A percentile compares a stretch with the other conserved stretches of the same genome.
phyloP scores from a whole-genome alignment of 108 stramenopile genomes.

The Epithemia pelagica region DNA sequence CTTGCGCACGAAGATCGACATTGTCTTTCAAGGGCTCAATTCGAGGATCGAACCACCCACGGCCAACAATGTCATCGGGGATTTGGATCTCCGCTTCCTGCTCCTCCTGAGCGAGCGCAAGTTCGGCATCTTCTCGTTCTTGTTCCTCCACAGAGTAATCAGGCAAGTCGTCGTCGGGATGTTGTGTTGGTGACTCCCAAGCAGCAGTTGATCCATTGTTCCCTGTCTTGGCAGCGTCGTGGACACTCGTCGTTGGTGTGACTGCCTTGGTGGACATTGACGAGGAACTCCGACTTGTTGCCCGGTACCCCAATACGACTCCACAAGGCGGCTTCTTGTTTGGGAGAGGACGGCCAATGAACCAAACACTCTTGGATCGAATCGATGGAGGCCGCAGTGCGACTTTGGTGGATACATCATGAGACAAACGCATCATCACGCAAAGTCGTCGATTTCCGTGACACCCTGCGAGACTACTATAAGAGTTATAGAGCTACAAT shows the following conservation, averaged over 20 bases:
- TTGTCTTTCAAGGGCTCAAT: slow-evolving; percentile 29
- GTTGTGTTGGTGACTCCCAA: slow-evolving; percentile 3
- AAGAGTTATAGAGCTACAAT: too few species aligned
- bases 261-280: not conserved
- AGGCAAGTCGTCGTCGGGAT: slow-evolving; percentile 2
- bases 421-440: too few species aligned
- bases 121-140: slow-evolving; percentile 4
- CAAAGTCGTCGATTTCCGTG: too few species aligned
- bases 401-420: too few species aligned
- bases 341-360: too few species aligned
- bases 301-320: too few species aligned
- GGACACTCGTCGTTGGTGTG: slow-evolving; percentile 1
- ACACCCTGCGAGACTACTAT: too few species aligned
- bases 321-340: too few species aligned
- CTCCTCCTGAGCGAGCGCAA: slow-evolving; percentile 2
- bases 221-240: slow-evolving; percentile 4
- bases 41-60: slow-evolving; percentile 17
- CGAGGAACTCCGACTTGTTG: too few species aligned
- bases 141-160: slow-evolving; percentile 4
- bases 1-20: slow-evolving; percentile 16
- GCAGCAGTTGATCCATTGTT: slow-evolving; percentile 6
- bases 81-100: slow-evolving; percentile 1
- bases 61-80: slow-evolving; percentile 4
- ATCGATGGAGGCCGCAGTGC: too few species aligned
- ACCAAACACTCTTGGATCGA: too few species aligned